Percentiles rank a stretch among this genome's conserved stretches.
phyloP scores from a whole-genome alignment of 305 asterid species.

The Ruellia speciosa region DNA sequence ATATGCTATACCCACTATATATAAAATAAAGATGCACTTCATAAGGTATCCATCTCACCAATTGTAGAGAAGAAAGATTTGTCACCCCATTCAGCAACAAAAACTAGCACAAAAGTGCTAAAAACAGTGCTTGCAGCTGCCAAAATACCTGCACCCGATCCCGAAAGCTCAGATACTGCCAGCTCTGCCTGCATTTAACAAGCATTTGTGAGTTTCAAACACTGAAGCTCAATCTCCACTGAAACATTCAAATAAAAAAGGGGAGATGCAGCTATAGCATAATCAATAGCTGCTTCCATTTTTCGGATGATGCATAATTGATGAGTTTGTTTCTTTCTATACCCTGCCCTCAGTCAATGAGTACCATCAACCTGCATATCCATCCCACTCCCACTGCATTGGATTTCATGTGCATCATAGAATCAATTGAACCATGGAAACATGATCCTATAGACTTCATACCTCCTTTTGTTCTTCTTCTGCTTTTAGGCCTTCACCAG shows the following conservation, averaged over 20 bases:
- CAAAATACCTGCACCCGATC: slow-evolving; percentile 76
- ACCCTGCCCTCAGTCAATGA: background rate
- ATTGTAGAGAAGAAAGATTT: slow-evolving; percentile 96
- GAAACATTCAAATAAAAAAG: background rate
- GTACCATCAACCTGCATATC: background rate
- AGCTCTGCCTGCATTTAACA: slow-evolving; percentile 59
- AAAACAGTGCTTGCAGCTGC: slow-evolving; percentile 67
- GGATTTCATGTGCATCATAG: background rate
- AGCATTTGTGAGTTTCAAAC: slow-evolving; percentile 19
- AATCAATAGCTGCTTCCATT: background rate
- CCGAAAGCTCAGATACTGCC: slow-evolving; percentile 82
- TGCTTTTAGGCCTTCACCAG: slow-evolving; percentile 63
- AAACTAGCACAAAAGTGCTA: slow-evolving; percentile 76
- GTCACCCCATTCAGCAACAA: slow-evolving; percentile 99
- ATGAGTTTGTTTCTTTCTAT: background rate
- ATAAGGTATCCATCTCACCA: slow-evolving; percentile 34
- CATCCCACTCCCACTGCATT: background rate
- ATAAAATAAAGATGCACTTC: background rate
- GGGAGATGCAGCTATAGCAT: background rate
- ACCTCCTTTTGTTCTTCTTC: slow-evolving; percentile 98
- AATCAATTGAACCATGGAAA: background rate
- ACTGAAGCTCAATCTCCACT: background rate
- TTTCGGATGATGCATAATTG: background rate
- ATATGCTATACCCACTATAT: background rate
- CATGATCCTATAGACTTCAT: background rate